Evolutionary conservation across 2,329 filamentous ascomycete genomes (phyloP).

Genomic region (Claviceps humidiphila): DNA sequence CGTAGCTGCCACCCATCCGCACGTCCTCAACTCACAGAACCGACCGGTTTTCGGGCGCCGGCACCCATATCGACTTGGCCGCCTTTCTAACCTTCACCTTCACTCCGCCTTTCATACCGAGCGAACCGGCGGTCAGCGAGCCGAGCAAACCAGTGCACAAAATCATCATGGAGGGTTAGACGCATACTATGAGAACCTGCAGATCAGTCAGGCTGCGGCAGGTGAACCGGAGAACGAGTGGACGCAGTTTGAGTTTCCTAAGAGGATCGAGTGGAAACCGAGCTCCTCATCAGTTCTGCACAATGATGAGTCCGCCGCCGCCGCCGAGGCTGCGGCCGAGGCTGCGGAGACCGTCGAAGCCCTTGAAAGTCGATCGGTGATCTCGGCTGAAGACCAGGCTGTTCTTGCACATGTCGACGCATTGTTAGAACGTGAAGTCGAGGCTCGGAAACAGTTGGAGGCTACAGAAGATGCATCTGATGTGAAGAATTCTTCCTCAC

Average conservation of each 20-base stretch:
- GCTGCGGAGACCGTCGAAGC: slow-evolving; percentile 22
- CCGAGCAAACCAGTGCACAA: slow-evolving; percentile 41
- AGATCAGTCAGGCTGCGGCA: slow-evolving; percentile 52
- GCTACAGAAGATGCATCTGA: slow-evolving; percentile 29
- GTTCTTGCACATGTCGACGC: slow-evolving; percentile 75
- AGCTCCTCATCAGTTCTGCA: slow-evolving; percentile 41
- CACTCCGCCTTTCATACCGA: slow-evolving; percentile 64
- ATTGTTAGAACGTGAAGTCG: slow-evolving; percentile 66
- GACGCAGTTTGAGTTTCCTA: slow-evolving; percentile 82
- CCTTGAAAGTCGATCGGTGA: slow-evolving; percentile 23
- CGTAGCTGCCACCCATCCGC: slow-evolving; percentile 78
- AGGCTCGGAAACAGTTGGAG: slow-evolving; percentile 34
- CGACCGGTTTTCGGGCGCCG: slow-evolving; percentile 49
- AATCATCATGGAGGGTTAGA: slow-evolving; percentile 57
- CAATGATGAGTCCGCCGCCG: slow-evolving; percentile 38
- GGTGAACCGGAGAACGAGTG: slow-evolving; percentile 64
- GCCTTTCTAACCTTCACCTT: slow-evolving; percentile 46
- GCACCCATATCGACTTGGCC: slow-evolving; percentile 40
- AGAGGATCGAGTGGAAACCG: slow-evolving; percentile 80
- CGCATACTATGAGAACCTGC: slow-evolving; percentile 84
- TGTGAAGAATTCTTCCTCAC: slow-evolving; percentile 23
- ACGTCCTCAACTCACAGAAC: slow-evolving; percentile 63
- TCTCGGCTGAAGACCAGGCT: slow-evolving; percentile 37
- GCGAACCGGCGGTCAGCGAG: slow-evolving; percentile 34
- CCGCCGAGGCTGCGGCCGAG: slow-evolving; percentile 14